These are phyloP conservation scores for Phytophthora europaea DNA, from an alignment of 352 stramenopile species.

Conservation along the genomic window DNA sequence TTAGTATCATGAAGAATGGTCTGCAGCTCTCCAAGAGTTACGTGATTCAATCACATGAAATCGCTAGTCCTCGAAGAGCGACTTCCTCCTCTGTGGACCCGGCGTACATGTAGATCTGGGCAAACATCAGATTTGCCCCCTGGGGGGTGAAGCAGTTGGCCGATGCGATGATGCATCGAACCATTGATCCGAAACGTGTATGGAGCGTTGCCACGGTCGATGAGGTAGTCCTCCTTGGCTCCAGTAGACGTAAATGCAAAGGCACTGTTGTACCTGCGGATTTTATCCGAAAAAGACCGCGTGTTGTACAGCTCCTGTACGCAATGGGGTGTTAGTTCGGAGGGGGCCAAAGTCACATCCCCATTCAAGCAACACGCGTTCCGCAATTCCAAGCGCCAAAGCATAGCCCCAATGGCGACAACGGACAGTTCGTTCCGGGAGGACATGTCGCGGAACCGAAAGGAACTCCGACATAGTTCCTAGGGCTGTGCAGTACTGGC, in stretches of 20 bases:
- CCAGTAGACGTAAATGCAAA: conserved; percentile 6
- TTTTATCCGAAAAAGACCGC: neutral
- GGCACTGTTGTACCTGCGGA: neutral
- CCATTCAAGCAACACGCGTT: neutral
- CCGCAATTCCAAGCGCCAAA: neutral
- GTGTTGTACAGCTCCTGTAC: neutral
- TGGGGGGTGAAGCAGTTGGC: neutral
- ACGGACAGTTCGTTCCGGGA: neutral
- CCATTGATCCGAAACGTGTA: conserved; percentile 6
- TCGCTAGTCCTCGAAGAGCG: neutral
- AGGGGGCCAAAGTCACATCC: neutral
- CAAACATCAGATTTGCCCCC: neutral
- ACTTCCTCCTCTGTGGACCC: neutral
- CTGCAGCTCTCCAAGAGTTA: neutral
- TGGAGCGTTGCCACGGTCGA: neutral
- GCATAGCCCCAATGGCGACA: neutral
- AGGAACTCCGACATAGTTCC: too few species aligned
- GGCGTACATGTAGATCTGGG: conserved; percentile 9
- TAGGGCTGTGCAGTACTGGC: too few species aligned
- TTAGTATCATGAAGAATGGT: neutral
- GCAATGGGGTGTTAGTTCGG: neutral
- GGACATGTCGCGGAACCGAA: neutral
- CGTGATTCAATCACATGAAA: neutral
- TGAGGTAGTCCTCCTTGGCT: neutral
- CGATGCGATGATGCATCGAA: neutral